Percentiles rank a stretch among this genome's conserved stretches.
These are phyloP conservation scores for Symbiotaphrina buchneri DNA, from an alignment of 495 filamentous ascomycete species.

Conservation along the genomic window DNA sequence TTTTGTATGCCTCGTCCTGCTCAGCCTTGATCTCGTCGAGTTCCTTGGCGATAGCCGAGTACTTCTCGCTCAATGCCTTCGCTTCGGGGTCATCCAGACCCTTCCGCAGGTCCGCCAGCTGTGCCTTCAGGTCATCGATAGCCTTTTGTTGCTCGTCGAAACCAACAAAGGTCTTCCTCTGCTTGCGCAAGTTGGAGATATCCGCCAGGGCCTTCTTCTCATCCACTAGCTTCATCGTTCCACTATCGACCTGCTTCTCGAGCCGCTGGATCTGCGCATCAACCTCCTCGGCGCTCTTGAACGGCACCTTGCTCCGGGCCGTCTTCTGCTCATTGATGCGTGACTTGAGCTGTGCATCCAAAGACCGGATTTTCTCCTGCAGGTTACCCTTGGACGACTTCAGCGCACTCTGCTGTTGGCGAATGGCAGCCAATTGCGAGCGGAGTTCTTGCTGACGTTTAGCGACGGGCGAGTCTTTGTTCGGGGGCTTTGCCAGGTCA, in stretches of 20 bases:
- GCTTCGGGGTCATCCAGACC: constrained; percentile 78
- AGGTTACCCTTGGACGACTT: constrained; percentile 55
- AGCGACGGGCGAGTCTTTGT: constrained; percentile 15
- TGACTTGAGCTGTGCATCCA: constrained; percentile 64
- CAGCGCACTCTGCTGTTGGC: constrained; percentile 58
- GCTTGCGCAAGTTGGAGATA: constrained; percentile 60
- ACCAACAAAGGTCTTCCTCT: constrained; percentile 68
- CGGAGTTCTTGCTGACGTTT: constrained; percentile 43
- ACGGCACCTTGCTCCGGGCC: constrained; percentile 49
- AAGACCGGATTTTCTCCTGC: constrained; percentile 65
- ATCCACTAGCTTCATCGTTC: constrained; percentile 81
- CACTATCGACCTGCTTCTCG: constrained; percentile 64
- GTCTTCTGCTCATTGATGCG: constrained; percentile 69
- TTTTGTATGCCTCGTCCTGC: constrained; percentile 72
- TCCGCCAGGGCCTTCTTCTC: constrained; percentile 85
- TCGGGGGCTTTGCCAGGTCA: constrained; percentile 40
- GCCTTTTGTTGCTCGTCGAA: constrained; percentile 64
- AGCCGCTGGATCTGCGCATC: constrained; percentile 59
- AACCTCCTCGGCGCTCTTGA: constrained; percentile 71
- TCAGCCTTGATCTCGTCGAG: constrained; percentile 74
- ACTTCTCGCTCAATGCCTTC: constrained; percentile 67
- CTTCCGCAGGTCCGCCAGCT: constrained; percentile 70
- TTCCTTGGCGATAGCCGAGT: constrained; percentile 60
- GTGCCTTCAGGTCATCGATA: constrained; percentile 64
- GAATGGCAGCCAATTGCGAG: constrained; percentile 43